Evolutionary conservation across 495 filamentous ascomycete genomes (phyloP).

Genomic region (Aspergillus hancockii): DNA sequence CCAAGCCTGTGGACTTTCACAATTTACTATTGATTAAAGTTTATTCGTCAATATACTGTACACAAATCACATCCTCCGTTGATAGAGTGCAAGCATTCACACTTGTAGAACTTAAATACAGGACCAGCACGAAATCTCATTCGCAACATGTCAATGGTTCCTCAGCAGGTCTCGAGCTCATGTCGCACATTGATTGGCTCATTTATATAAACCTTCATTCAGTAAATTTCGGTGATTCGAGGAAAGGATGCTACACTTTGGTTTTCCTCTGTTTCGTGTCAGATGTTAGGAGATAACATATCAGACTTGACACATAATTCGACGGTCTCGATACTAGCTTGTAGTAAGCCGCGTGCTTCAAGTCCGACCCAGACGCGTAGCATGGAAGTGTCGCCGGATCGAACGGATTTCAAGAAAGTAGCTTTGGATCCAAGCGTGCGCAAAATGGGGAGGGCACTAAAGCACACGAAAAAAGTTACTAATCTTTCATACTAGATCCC

Average conservation of each 20-base stretch:
- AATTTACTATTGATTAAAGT: too few species aligned
- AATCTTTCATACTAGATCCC: conserved; percentile 7
- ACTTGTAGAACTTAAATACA: too few species aligned
- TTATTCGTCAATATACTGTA: too few species aligned
- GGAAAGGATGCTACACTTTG: not conserved
- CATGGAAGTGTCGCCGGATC: conserved; percentile 82
- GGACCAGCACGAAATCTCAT: too few species aligned
- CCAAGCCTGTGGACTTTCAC: too few species aligned
- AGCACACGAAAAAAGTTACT: conserved; percentile 9
- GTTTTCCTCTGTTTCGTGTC: conserved; percentile 17
- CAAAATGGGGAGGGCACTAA: conserved; percentile 86
- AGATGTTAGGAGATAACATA: conserved; percentile 78
- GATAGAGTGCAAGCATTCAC: too few species aligned
- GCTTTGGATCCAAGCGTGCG: conserved; percentile 78
- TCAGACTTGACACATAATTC: conserved; percentile 85
- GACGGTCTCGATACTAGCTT: conserved; percentile 85
- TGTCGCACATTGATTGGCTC: not conserved
- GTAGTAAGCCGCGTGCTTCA: conserved; percentile 83
- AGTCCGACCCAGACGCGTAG: conserved; percentile 91
- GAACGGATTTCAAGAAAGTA: conserved; percentile 47
- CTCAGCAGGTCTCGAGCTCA: too few species aligned
- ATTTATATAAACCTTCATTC: not conserved
- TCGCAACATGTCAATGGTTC: too few species aligned
- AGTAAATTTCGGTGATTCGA: not conserved
- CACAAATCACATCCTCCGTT: too few species aligned